phyloP scores from a whole-genome alignment of 2,329 filamentous ascomycete species.

The Penicillium decumbens region DNA sequence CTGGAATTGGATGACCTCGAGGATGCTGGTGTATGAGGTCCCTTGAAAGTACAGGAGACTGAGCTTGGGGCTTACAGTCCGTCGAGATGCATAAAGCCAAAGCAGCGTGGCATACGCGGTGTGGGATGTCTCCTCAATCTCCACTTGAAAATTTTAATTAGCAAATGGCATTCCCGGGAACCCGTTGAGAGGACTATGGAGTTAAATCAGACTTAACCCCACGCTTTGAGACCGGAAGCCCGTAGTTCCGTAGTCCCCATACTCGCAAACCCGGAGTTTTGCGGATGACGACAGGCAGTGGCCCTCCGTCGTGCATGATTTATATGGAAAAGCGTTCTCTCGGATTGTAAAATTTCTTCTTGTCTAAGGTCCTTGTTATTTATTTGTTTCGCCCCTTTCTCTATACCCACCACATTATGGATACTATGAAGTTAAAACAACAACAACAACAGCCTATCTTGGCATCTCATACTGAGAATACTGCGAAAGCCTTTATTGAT shows the following conservation, averaged over 20 bases:
- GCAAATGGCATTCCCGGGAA: background rate
- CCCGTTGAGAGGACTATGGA: constrained; percentile 7
- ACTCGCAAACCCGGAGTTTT: constrained; percentile 16
- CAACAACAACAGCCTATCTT: constrained; percentile 22
- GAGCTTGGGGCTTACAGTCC: background rate
- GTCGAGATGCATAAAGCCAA: background rate
- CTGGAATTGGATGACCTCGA: background rate
- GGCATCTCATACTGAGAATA: constrained; percentile 24
- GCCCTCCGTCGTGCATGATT: background rate
- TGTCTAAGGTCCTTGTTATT: background rate
- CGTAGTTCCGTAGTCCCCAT: constrained; percentile 17
- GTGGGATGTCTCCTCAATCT: background rate
- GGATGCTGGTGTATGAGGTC: background rate
- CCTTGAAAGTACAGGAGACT: too few species aligned
- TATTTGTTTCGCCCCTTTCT: background rate
- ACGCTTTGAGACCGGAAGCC: constrained; percentile 4
- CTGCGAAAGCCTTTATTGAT: constrained; percentile 8
- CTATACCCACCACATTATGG: background rate
- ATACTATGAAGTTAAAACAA: constrained; percentile 22
- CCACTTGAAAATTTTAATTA: constrained; percentile 1
- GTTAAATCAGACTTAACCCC: constrained; percentile 6
- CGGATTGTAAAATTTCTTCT: background rate
- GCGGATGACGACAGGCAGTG: constrained; percentile 17
- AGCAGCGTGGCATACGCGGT: background rate
- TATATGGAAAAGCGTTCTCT: constrained; percentile 3